Conservation (phyloP, 148 eudicot genomes). For the Nepenthes gracilis region DNA sequence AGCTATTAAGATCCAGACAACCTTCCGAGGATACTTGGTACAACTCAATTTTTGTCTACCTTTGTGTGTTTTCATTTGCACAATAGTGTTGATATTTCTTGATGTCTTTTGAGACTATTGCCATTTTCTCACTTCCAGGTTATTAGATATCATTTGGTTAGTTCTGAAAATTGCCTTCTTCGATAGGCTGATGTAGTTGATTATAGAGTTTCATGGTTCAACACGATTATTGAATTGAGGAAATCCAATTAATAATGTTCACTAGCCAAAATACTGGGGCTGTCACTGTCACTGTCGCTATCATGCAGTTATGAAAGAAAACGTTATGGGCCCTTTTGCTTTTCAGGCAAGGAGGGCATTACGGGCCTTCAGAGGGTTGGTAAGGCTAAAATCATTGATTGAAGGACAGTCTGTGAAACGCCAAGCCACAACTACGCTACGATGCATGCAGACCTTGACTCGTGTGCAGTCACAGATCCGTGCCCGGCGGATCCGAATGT, state of each 20-base stretch:
- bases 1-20: slow-evolving; percentile 75
- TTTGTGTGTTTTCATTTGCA: background rate
- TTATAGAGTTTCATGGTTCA: too few relatives aligned
- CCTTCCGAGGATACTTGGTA: slow-evolving; percentile 78
- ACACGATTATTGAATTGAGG: too few relatives aligned
- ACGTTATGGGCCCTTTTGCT: background rate
- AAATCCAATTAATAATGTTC: too few relatives aligned
- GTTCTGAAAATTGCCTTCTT: too few relatives aligned
- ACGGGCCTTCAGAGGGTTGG: slow-evolving; percentile 72
- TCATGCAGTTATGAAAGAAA: too few relatives aligned
- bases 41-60: background rate
- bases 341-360: slow-evolving; percentile 79
- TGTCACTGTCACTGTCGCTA: too few relatives aligned
- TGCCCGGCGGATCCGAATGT: slow-evolving; percentile 58
- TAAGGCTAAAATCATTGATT: slow-evolving; percentile 66
- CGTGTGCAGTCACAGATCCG: slow-evolving; percentile 79
- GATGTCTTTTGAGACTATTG: too few relatives aligned
- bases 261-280: too few relatives aligned
- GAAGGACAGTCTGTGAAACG: slow-evolving; percentile 85
- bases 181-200: too few relatives aligned
- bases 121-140: too few relatives aligned
- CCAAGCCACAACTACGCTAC: slow-evolving; percentile 60
- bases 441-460: slow-evolving; percentile 81
- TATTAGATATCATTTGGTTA: too few relatives aligned
- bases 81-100: background rate